phyloP scores from a whole-genome alignment of 345 rosid genomes.

The Carallia pectinifolia region DNA sequence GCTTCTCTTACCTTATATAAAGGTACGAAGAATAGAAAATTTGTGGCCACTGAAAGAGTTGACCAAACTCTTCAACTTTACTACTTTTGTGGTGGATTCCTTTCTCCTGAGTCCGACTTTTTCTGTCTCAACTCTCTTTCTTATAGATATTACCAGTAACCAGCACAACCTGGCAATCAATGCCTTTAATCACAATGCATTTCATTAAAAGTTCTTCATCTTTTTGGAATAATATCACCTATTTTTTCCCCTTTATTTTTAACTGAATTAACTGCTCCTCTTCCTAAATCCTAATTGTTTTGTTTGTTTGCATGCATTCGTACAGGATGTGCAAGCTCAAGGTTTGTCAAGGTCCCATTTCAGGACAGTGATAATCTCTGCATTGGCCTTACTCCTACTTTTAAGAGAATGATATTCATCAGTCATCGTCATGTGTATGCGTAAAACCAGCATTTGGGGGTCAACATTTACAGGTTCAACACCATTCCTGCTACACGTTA shows the following conservation, averaged over 20 bases:
- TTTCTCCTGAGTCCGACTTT: no score
- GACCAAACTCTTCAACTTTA: no score
- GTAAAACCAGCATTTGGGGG: conserved; percentile 10
- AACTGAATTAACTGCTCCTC: not conserved
- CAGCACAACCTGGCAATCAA: no score
- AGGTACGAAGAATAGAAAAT: no score
- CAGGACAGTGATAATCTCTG: conserved; percentile 31
- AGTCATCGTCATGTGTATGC: conserved; percentile 8
- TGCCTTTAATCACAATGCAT: no score
- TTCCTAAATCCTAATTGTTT: not conserved
- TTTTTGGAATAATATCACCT: no score
- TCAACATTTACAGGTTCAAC: conserved; percentile 9
- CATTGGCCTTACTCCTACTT: conserved; percentile 32
- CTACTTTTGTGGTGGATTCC: no score
- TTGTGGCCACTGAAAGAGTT: no score
- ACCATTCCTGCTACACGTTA: conserved; percentile 10
- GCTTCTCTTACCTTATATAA: no score
- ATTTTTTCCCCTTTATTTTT: not conserved
- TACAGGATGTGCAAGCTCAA: conserved; percentile 42
- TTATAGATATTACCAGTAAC: no score
- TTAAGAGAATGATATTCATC: conserved; percentile 28
- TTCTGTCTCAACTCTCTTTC: no score
- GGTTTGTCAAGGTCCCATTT: conserved; percentile 20
- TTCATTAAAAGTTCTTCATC: no score
- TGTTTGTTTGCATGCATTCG: conserved; percentile 10